Evolutionary conservation across 2,329 filamentous ascomycete species (phyloP), one percentile per base, ranked within the genome.

Genomic region (Lasiodiplodia hormozganensis): DNA sequence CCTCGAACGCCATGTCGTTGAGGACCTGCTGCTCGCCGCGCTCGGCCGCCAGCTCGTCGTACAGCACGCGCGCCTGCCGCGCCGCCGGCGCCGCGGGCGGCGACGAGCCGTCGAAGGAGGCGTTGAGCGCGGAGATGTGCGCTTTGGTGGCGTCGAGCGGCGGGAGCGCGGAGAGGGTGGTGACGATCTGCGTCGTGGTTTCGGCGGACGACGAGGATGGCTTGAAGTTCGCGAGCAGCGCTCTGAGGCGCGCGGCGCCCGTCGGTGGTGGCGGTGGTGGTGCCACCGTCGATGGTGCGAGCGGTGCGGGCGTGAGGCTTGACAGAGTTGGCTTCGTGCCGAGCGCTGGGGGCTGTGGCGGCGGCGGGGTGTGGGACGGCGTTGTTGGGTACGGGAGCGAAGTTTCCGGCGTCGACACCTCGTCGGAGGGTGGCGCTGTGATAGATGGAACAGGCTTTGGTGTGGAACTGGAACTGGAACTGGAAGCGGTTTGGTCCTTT

Each of bases 1-100:
- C 82, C 70, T 88, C 84, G 76, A 87, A 88, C 1, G 88, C 78
- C 0, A 81, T 79, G 70, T 88, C 84, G 38, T 86, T 85, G 58
- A 82, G 80, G 85, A 2, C 82, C 84, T 70, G 85, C 82, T 67
- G 85, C 82, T 73, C 86, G 84, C 16, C 86, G 83, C 65, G 76
- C 76, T 69, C 80, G 79, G 4, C 85, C 84, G 60, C 18, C 25
- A 51, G 60, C 16, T 28, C 11, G 7, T n/a, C 18, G 43, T 34
- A 23, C 43, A 64, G 60, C 3, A 28, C n/a, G 3, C 18, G 2
- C 2, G 60, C 47, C 10, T 16, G 43, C 10, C n/a, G 40, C 18
- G 10, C 31, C 8, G 43, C n/a, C 18, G 23, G 38, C 18, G 40
- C 28, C 12, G 34, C 11, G 25, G 58, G n/a, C 18, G 58, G 4